phyloP scores from a whole-genome alignment of 164 flowering plant species.

The Chimonanthus praecox region DNA sequence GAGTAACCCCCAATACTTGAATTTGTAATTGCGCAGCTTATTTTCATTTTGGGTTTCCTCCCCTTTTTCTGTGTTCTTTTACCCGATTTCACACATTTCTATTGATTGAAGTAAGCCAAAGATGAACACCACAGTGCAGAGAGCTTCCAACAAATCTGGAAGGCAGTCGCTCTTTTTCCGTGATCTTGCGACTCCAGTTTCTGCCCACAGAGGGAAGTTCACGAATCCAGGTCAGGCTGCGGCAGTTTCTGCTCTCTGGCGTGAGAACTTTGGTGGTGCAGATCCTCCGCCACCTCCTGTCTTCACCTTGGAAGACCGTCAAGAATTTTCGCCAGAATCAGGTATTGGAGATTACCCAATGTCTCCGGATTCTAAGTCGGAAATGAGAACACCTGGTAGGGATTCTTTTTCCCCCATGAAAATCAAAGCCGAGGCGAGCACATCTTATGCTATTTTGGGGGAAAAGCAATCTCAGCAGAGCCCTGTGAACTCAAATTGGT shows the following conservation, averaged over 20 bases:
- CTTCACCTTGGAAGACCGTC: constrained; percentile 81
- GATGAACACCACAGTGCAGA: constrained; percentile 33
- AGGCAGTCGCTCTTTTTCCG: constrained; percentile 44
- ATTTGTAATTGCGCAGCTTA: background rate
- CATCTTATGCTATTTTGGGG: constrained; percentile 37
- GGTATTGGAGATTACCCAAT: constrained; percentile 57
- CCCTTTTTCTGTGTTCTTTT: background rate
- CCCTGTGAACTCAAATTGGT: constrained; percentile 57
- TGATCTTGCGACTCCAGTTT: constrained; percentile 52
- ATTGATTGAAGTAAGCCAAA: background rate
- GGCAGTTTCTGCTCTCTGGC: constrained; percentile 89
- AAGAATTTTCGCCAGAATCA: constrained; percentile 78
- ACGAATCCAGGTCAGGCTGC: constrained; percentile 90
- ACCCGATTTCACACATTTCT: background rate
- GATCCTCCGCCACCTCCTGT: constrained; percentile 97
- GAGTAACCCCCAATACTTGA: background rate
- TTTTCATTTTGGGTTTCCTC: background rate
- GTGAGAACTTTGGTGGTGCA: constrained; percentile 66
- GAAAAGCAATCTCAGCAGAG: constrained; percentile 49
- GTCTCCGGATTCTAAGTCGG: constrained; percentile 63
- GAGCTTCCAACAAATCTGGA: constrained; percentile 36
- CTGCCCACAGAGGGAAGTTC: constrained; percentile 63
- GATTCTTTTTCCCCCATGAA: constrained; percentile 53
- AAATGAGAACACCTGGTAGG: constrained; percentile 41
- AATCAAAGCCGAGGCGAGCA: constrained; percentile 52